Evolutionary conservation across 768 basidiomycete species (phyloP).

Genomic region (Rhodotorula paludigena): DNA sequence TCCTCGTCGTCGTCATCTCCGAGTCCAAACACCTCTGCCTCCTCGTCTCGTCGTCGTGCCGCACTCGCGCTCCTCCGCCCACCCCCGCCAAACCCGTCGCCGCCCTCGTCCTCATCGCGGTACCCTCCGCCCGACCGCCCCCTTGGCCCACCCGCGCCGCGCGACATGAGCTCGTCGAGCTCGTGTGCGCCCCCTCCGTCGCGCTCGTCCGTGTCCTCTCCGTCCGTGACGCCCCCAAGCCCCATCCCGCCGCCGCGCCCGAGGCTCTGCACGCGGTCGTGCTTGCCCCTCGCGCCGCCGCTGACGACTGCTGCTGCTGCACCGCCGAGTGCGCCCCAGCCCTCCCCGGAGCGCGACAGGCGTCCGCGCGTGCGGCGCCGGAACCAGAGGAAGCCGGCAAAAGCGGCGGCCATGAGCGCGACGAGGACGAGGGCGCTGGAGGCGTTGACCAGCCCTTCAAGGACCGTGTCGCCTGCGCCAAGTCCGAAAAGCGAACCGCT

Average conservation of each 20-base stretch:
- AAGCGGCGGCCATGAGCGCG: slow-evolving; percentile 24
- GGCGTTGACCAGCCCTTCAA: slow-evolving; percentile 36
- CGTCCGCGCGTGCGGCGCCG: slow-evolving; percentile 5
- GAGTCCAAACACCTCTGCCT: slow-evolving; percentile 32
- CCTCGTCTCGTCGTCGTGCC: slow-evolving; percentile 1
- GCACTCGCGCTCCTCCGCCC: not conserved
- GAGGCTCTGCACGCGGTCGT: slow-evolving; percentile 9
- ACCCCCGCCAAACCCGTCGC: not conserved
- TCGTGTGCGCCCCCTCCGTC: slow-evolving; percentile 18
- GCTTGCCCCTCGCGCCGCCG: not conserved
- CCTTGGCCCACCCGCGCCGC: too few relatives aligned
- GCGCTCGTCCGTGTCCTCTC: not conserved
- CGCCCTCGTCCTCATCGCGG: slow-evolving; percentile 8
- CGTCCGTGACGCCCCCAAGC: not conserved
- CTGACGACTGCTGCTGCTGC: not conserved
- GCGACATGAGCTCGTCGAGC: slow-evolving; percentile 30
- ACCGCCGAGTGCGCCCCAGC: slow-evolving; percentile 14
- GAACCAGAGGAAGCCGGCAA: slow-evolving; percentile 15
- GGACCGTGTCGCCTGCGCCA: slow-evolving; percentile 1
- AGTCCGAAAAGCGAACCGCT: too few relatives aligned
- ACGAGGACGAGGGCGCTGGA: slow-evolving; percentile 34
- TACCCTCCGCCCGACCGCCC: not conserved
- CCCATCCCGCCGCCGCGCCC: slow-evolving; percentile 11
- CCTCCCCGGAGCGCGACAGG: not conserved
- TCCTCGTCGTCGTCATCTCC: slow-evolving; percentile 34